Percentiles rank a stretch among this genome's conserved stretches.
These are phyloP conservation scores for Austroboletus festivus DNA, from an alignment of 768 basidiomycete species.

Conservation along the genomic window DNA sequence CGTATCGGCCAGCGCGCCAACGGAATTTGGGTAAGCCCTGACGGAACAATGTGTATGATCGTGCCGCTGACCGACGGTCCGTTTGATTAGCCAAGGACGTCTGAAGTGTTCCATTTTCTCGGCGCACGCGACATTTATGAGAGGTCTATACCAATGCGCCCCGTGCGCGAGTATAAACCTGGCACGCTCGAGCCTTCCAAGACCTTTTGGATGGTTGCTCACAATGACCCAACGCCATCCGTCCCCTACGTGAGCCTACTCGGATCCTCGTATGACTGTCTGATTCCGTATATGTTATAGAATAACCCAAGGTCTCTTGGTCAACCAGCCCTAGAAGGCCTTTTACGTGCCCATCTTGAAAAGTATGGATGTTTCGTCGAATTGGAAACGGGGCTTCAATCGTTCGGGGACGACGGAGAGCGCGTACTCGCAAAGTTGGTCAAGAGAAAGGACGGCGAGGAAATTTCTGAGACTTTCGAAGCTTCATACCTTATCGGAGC, in stretches of 20 bases:
- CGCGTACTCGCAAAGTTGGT: conserved; percentile 37
- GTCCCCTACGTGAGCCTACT: conserved; percentile 23
- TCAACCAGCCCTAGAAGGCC: conserved; percentile 30
- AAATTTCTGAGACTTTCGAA: conserved; percentile 24
- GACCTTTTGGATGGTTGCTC: neutral
- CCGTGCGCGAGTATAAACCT: conserved; percentile 33
- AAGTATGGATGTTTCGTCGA: conserved; percentile 35
- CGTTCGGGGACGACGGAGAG: conserved; percentile 38
- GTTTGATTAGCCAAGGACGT: conserved; percentile 29
- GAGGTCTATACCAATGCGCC: conserved; percentile 21
- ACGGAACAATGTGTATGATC: neutral
- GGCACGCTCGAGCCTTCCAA: conserved; percentile 17
- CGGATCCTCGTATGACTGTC: neutral
- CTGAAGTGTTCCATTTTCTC: conserved; percentile 43
- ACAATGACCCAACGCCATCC: conserved; percentile 21
- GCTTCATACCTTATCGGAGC: conserved; percentile 38
- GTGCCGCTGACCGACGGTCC: neutral
- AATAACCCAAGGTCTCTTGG: conserved; percentile 13
- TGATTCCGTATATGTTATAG: conserved; percentile 1
- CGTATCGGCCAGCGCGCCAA: conserved; percentile 38
- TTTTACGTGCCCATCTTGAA: conserved; percentile 17
- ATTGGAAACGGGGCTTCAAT: conserved; percentile 42
- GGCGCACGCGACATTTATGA: conserved; percentile 38
- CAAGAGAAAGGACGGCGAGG: conserved; percentile 21
- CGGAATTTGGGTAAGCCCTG: conserved; percentile 36